A percentile compares a stretch with the other conserved stretches of the same genome.
phyloP scores from a whole-genome alignment of 139 green algal genomes.

The Chlorella sp. region DNA sequence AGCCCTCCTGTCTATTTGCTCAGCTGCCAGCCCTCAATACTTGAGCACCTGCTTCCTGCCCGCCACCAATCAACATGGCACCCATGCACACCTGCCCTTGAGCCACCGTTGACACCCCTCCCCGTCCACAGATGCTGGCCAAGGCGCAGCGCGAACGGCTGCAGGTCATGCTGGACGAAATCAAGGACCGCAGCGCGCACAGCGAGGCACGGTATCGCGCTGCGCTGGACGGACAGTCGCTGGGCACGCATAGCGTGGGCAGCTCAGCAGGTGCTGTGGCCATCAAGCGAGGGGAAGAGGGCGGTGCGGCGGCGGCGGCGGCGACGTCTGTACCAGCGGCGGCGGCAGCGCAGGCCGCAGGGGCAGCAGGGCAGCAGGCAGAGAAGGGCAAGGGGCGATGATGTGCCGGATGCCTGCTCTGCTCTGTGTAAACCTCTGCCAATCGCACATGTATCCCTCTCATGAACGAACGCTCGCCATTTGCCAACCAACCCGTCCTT shows the following conservation, averaged over 20 bases:
- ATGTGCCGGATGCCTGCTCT: no score
- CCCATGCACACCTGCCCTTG: no score
- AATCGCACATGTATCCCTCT: no score
- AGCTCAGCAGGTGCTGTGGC: slow-evolving; percentile 39
- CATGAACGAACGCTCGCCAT: no score
- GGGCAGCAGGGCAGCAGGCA: background rate
- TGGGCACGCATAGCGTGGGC: slow-evolving; percentile 62
- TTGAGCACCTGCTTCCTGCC: no score
- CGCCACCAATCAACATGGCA: no score
- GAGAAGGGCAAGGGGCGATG: background rate
- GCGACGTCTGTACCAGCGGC: background rate
- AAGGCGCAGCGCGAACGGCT: slow-evolving; percentile 64
- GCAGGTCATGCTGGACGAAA: slow-evolving; percentile 66
- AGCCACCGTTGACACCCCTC: background rate
- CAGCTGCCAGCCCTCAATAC: no score
- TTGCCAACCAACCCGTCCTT: no score
- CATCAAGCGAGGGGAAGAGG: slow-evolving; percentile 32
- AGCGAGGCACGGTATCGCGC: slow-evolving; percentile 58
- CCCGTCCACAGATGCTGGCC: slow-evolving; percentile 48
- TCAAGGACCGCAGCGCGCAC: slow-evolving; percentile 23
- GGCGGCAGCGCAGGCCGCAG: background rate
- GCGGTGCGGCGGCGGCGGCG: background rate
- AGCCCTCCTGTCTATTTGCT: no score
- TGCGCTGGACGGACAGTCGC: slow-evolving; percentile 54
- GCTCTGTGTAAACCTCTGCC: no score